Conservation (phyloP, 495 filamentous ascomycete genomes). For the Cairneyella variabilis region DNA sequence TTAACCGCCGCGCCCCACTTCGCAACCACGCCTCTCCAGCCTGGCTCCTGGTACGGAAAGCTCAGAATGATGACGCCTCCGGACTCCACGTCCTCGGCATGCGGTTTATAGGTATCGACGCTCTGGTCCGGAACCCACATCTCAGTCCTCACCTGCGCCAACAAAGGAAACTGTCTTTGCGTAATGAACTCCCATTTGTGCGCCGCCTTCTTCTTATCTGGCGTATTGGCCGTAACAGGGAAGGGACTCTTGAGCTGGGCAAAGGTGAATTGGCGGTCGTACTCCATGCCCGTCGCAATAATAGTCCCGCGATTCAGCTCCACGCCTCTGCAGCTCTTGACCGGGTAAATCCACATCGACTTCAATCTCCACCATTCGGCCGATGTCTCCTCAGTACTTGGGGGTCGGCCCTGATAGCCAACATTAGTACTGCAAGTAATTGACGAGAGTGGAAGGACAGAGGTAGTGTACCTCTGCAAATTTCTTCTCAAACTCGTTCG, state of each 20-base stretch:
- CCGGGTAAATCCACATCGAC: slow-evolving; percentile 79
- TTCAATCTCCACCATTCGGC: slow-evolving; percentile 57
- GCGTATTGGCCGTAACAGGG: slow-evolving; percentile 34
- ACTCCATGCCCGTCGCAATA: slow-evolving; percentile 67
- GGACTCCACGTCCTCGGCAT: slow-evolving; percentile 45
- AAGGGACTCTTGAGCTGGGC: slow-evolving; percentile 54
- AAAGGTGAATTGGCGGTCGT: slow-evolving; percentile 83
- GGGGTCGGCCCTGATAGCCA: slow-evolving; percentile 14
- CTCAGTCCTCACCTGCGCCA: slow-evolving; percentile 72
- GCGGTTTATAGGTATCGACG: slow-evolving; percentile 37
- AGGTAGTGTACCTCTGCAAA: slow-evolving; percentile 15
- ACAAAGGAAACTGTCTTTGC: slow-evolving; percentile 64
- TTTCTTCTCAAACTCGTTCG: slow-evolving; percentile 33
- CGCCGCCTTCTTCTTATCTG: slow-evolving; percentile 39
- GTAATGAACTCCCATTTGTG: slow-evolving; percentile 77
- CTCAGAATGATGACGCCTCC: slow-evolving; percentile 56
- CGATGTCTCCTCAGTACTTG: slow-evolving; percentile 24
- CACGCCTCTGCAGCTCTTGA: slow-evolving; percentile 83
- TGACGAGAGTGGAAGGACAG: neutral
- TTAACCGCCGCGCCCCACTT: slow-evolving; percentile 40
- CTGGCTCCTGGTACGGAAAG: slow-evolving; percentile 53
- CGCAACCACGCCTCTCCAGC: slow-evolving; percentile 36
- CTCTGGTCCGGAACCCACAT: slow-evolving; percentile 73
- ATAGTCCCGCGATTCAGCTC: slow-evolving; percentile 67
- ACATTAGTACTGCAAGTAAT: neutral